A percentile compares a stretch with the other conserved stretches of the same genome.
phyloP scores from a whole-genome alignment of 768 basidiomycete species.

The Agaricus subrufescens region DNA sequence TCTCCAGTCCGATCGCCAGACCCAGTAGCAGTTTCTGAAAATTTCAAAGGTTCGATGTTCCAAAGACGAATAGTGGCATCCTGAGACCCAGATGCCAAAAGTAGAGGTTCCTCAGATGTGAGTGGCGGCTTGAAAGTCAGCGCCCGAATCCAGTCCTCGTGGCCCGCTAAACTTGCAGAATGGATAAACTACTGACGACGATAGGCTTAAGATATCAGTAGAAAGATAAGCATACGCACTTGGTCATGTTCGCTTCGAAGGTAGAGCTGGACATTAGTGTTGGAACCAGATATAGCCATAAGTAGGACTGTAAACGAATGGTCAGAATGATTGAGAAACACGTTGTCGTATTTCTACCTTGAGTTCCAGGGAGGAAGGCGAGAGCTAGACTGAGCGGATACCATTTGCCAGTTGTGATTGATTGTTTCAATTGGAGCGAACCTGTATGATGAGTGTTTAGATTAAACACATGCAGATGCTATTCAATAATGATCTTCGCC shows the following conservation, averaged over 20 bases:
- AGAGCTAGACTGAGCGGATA: constrained; percentile 73
- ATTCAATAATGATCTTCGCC: constrained; percentile 3
- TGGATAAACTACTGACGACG: constrained; percentile 45
- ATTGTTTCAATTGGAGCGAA: constrained; percentile 44
- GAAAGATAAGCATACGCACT: constrained; percentile 15
- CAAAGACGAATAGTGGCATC: constrained; percentile 92
- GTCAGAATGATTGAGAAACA: not conserved
- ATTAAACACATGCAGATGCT: not conserved
- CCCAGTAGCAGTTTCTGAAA: constrained; percentile 14
- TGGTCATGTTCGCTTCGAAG: constrained; percentile 54
- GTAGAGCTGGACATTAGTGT: constrained; percentile 74
- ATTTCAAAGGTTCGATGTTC: constrained; percentile 61
- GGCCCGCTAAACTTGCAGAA: constrained; percentile 65
- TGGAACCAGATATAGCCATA: constrained; percentile 83
- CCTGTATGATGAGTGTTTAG: constrained; percentile 20
- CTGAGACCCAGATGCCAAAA: constrained; percentile 92
- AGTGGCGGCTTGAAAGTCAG: constrained; percentile 56
- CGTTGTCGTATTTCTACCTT: constrained; percentile 40
- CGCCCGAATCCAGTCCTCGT: constrained; percentile 93
- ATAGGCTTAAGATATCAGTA: not conserved
- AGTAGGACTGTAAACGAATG: constrained; percentile 41
- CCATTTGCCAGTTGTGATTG: constrained; percentile 57
- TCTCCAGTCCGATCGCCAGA: constrained; percentile 38
- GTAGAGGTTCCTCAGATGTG: constrained; percentile 38
- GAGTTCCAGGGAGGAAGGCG: constrained; percentile 57